A percentile compares a stretch with the other conserved stretches of the same genome.
Evolutionary conservation across 306 rosid genomes (phyloP).

Genomic region (Myrica gale): DNA sequence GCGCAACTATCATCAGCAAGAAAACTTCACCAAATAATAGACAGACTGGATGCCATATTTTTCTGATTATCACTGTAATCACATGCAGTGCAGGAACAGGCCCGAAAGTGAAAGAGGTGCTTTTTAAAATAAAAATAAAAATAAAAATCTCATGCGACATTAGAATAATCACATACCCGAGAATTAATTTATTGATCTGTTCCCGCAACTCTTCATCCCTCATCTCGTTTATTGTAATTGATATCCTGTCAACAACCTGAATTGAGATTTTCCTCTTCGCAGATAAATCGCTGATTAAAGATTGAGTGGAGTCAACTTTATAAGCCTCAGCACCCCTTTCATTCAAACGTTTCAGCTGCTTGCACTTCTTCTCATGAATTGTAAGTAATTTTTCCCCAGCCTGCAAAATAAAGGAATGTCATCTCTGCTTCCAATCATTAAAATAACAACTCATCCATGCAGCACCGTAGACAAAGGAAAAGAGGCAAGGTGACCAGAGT

Average conservation of each 20-base stretch:
- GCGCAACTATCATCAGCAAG: neutral
- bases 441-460: neutral
- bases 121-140: neutral
- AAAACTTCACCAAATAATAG: neutral
- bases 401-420: conserved; percentile 28
- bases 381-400: conserved; percentile 71
- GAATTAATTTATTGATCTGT: conserved; percentile 57
- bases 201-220: conserved; percentile 80
- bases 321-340: conserved; percentile 38
- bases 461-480: neutral
- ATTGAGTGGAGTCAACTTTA: conserved; percentile 45
- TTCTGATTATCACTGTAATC: neutral
- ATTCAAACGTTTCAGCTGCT: conserved; percentile 50
- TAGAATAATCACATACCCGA: conserved; percentile 44
- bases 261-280: conserved; percentile 72
- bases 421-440: conserved; percentile 4
- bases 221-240: conserved; percentile 59
- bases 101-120: neutral
- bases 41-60: neutral
- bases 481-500: neutral
- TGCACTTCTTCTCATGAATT: conserved; percentile 61
- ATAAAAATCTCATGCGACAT: neutral
- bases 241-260: conserved; percentile 74
- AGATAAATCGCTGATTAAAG: conserved; percentile 36
- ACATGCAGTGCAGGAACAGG: neutral